phyloP scores from a whole-genome alignment of 2,329 filamentous ascomycete species.

The Sordariomycetes sp. region DNA sequence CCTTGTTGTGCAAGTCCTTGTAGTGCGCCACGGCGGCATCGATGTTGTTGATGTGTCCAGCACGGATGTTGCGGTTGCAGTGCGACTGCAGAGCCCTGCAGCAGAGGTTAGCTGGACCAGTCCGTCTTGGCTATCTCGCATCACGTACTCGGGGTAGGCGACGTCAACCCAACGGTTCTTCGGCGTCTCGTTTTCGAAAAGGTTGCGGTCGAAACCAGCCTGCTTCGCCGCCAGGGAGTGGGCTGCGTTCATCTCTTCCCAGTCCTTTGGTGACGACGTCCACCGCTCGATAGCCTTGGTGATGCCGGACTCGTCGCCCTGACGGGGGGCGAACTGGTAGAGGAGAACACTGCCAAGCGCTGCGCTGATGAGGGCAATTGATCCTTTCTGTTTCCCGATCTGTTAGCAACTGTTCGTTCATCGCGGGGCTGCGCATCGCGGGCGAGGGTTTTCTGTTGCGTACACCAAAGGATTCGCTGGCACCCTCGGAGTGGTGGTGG shows the following conservation, averaged over 20 bases:
- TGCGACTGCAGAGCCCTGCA: constrained; percentile 40
- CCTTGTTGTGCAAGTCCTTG: constrained; percentile 40
- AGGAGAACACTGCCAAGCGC: constrained; percentile 33
- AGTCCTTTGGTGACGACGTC: constrained; percentile 36
- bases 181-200: constrained; percentile 35
- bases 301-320: constrained; percentile 40
- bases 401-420: constrained; percentile 1
- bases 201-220: constrained; percentile 47
- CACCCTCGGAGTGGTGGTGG: constrained; percentile 34
- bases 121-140: background rate
- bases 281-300: constrained; percentile 36
- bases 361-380: constrained; percentile 34
- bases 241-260: constrained; percentile 42
- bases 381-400: constrained; percentile 28
- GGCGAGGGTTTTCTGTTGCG: constrained; percentile 19
- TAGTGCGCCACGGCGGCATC: constrained; percentile 50
- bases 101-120: background rate
- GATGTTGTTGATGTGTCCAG: constrained; percentile 44
- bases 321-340: constrained; percentile 39
- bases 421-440: background rate
- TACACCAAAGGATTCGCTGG: constrained; percentile 50
- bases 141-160: constrained; percentile 47
- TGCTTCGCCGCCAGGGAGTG: constrained; percentile 44
- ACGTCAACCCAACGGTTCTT: constrained; percentile 40
- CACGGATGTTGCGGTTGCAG: constrained; percentile 42